Evolutionary conservation across 345 rosid genomes (phyloP).

Genomic region (Boechera retrofracta): DNA sequence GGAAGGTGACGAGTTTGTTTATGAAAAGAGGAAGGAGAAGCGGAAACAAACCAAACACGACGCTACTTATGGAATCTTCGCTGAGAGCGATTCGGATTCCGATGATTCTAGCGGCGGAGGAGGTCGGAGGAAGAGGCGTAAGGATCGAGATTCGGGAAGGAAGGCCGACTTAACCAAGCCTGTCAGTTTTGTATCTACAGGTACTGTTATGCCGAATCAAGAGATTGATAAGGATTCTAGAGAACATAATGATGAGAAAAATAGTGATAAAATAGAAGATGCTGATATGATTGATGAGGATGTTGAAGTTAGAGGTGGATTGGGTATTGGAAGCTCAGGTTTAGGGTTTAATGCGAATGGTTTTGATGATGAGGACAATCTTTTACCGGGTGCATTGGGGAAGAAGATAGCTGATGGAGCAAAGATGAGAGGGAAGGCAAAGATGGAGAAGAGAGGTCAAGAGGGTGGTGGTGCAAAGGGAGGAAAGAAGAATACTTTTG

Average conservation of each 20-base stretch:
- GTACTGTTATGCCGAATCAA: conserved; percentile 71
- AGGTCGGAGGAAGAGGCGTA: conserved; percentile 61
- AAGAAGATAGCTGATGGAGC: conserved; percentile 79
- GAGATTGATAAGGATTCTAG: conserved; percentile 67
- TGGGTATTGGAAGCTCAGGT: conserved; percentile 53
- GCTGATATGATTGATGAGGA: conserved; percentile 37
- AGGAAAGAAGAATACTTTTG: conserved; percentile 53
- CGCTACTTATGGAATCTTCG: conserved; percentile 69
- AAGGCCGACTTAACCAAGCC: conserved; percentile 76
- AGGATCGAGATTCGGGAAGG: conserved; percentile 56
- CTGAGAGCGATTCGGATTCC: conserved; percentile 64
- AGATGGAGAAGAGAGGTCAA: conserved; percentile 62
- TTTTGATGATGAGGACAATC: conserved; percentile 49
- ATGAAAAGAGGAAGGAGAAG: conserved; percentile 64
- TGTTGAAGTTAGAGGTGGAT: conserved; percentile 55
- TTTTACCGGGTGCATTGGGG: conserved; percentile 71
- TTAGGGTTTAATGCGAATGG: conserved; percentile 45
- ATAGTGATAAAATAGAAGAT: conserved; percentile 24
- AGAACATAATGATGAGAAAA: conserved; percentile 45
- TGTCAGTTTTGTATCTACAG: conserved; percentile 75
- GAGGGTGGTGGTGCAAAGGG: conserved; percentile 55
- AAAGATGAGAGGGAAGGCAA: conserved; percentile 62
- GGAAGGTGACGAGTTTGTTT: conserved; percentile 74
- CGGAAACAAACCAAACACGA: conserved; percentile 75
- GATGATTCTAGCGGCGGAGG: conserved; percentile 53